Evolutionary conservation across 192 early-diverging fungal genomes (phyloP), one percentile per base, ranked within the genome.

Genomic region (Coemansia sp.): DNA sequence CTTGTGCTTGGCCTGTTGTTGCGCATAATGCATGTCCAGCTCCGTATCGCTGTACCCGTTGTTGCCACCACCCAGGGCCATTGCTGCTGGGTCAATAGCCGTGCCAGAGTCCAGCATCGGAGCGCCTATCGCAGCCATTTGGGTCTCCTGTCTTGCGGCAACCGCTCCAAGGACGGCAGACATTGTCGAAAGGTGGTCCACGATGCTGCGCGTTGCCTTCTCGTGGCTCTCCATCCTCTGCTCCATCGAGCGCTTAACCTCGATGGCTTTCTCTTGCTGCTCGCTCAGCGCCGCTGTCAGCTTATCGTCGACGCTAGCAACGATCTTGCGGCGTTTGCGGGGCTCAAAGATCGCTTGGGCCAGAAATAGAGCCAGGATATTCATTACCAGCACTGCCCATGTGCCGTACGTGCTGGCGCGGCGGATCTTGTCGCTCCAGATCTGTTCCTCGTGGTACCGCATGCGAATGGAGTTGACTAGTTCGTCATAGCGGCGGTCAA

Each of bases 361-460:
- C 48, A 88, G 62, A 18, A 91, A 75, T 73, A 92, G 85, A 16
- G 90, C 83, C 34, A 89, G 39, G 6, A 92, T 61, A 58, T 93
- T 92, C 43, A 88, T 72, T n/a, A 76, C 75, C 68, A 89, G 81
- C n/a, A 90, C 81, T 23, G 89, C 88, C 89, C 88, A 91, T 0
- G 91, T 91, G 30, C 88, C 90, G 49, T 92, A 92, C 6, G 89
- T 92, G 64, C 84, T 87, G 15, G 88, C 89, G 14, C 87, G 84
- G 16, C 92, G 88, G 57, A 93, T 93, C 81, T 93, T 93, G 78
- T 93, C 92, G 73, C 90, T 91, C 92, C 92, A 93, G 26, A 93
- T 75, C 65, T 93, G 92, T 52, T 93, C 92, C 69, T 92, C 92
- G 59, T 93, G 92, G 69, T 93, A 93, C 18, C 92, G 77, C 57